Conservation (phyloP, 148 eudicot genomes). For the Camellia granthamiana region DNA sequence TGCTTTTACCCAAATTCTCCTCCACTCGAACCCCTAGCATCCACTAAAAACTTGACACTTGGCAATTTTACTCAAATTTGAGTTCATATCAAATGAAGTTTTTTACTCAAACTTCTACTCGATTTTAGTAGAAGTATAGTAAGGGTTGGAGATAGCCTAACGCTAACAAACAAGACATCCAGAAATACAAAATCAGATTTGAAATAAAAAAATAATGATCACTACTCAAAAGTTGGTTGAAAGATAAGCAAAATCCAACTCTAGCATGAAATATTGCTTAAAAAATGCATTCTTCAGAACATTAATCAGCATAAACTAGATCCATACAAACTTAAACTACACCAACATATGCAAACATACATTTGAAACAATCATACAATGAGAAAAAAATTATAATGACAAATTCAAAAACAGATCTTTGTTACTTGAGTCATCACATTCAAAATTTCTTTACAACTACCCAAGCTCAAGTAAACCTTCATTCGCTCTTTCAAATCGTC, state of each 20-base stretch:
- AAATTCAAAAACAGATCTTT: conserved; percentile 45
- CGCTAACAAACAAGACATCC: background rate
- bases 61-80: no score
- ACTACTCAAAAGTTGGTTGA: background rate
- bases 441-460: conserved; percentile 65
- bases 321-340: background rate
- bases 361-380: background rate
- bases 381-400: background rate
- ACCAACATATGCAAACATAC: background rate
- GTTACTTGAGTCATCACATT: conserved; percentile 64
- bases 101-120: no score
- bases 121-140: no score
- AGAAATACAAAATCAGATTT: background rate
- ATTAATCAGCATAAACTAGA: background rate
- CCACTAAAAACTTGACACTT: no score
- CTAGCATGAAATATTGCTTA: background rate
- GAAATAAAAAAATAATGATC: background rate
- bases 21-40: no score
- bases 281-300: background rate
- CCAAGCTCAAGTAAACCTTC: conserved; percentile 73
- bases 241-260: background rate
- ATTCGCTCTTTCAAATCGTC: conserved; percentile 86
- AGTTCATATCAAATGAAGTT: no score
- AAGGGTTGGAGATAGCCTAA: background rate
- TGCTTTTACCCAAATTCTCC: no score